phyloP scores from a whole-genome alignment of 768 basidiomycete species.

The Tylopilus balloui region DNA sequence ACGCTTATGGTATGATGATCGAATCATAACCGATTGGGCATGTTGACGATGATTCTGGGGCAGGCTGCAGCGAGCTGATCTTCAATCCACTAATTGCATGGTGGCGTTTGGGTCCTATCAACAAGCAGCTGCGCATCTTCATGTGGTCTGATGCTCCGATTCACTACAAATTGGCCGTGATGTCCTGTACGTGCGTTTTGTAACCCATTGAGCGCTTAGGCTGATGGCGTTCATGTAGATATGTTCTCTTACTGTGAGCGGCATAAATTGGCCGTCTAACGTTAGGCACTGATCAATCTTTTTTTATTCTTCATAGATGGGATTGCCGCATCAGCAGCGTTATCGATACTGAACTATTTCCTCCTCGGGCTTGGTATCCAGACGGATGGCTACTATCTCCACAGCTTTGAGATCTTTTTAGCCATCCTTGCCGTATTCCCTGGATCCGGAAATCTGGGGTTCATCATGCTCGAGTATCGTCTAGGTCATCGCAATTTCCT shows the following conservation, averaged over 20 bases:
- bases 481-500: slow-evolving; percentile 40
- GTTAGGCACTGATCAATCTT: not conserved
- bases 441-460: slow-evolving; percentile 68
- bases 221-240: slow-evolving; percentile 25
- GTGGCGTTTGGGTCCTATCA: slow-evolving; percentile 80
- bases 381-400: slow-evolving; percentile 74
- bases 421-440: slow-evolving; percentile 70
- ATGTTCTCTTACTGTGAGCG: slow-evolving; percentile 52
- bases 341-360: slow-evolving; percentile 67
- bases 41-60: slow-evolving; percentile 29
- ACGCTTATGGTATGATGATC: slow-evolving; percentile 57
- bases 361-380: slow-evolving; percentile 66
- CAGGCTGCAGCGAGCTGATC: slow-evolving; percentile 50
- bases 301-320: slow-evolving; percentile 31
- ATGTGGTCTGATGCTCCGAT: slow-evolving; percentile 75
- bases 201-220: not conserved
- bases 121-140: slow-evolving; percentile 70
- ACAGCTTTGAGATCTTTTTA: slow-evolving; percentile 76
- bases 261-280: slow-evolving; percentile 1
- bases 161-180: slow-evolving; percentile 72
- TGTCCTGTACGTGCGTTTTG: slow-evolving; percentile 40
- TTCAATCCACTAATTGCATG: slow-evolving; percentile 81
- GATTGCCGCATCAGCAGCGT: slow-evolving; percentile 61
- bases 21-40: slow-evolving; percentile 21
- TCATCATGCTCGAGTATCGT: slow-evolving; percentile 67